Base-by-base conservation (phyloP, 1,284 basidiomycete species). In the Sparassis latifolia region DNA sequence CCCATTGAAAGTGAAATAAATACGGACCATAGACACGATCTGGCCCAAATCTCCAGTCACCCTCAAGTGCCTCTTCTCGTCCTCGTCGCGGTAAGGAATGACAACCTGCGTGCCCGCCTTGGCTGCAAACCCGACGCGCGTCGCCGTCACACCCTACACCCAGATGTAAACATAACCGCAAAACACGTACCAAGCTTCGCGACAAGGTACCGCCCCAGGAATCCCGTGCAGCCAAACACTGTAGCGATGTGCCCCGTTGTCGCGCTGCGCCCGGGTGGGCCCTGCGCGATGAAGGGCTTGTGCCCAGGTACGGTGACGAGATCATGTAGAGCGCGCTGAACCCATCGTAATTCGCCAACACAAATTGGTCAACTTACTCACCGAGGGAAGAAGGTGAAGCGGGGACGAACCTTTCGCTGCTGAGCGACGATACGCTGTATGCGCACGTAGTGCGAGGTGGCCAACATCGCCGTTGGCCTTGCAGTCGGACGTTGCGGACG, bases 1-100 rank as follows among this genome's bases (percentile, higher is more conserved):
- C 5, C 6, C 27, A 44, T 40, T 28, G 20, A 37, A 47, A 10
- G 28, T 41, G 20, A 28, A 20, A 45, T 30, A 5, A 7, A 32
- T 37, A 70, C 79, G 62, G 56, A 94, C 92, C 84, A 98, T 84
- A 57, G 92, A 85, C 51, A 97, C 90, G 58, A 99, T 88, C 75
- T 97, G 94, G 32, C 97, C 97, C 51, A 99, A 78, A 74, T 99
- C 97, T 47, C 97, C 97, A 81, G 89, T 92, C 6, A 92, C 87
- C 71, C 87, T 90, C 65, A 99, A 75, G 66, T 91, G 83, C 55
- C 97, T 79, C 68, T 90, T 94, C 66, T 93, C 88, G 66, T 99
- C 94, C 67, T 96, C 92, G 61, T 98, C 94, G 33, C 97, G 82
- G 76, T 97, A 98, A 7, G 97, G 96, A 51, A 97, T 79, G 62